Conservation (phyloP, 75 land plant species). For the Pinus albicaulis region DNA sequence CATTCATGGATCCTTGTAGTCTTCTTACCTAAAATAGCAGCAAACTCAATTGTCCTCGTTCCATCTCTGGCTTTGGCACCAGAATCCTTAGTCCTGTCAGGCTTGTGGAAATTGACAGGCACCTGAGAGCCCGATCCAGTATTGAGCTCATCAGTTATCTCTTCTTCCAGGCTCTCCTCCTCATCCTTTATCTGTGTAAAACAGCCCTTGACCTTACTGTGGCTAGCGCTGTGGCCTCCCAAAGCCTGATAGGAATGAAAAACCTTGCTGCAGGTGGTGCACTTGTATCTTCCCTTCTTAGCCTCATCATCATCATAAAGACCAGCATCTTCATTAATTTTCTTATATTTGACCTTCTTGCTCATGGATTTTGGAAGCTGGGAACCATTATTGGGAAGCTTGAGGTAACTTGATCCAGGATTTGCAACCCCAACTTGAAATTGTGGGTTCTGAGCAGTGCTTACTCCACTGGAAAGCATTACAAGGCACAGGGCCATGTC, state of each 20-base stretch:
- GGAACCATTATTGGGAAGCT: background rate
- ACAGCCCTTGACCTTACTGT: conserved; percentile 53
- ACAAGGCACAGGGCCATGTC: conserved; percentile 24
- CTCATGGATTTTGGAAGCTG: background rate
- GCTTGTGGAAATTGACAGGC: conserved; percentile 1
- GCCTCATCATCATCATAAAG: conserved; percentile 8
- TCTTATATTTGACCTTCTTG: background rate
- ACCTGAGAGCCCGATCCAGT: conserved; percentile 13
- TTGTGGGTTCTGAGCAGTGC: background rate
- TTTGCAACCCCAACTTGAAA: background rate
- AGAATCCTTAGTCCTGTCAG: background rate
- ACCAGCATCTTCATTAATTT: background rate
- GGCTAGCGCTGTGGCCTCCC: conserved; percentile 53
- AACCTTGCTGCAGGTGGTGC: conserved; percentile 37
- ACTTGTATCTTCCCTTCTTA: conserved; percentile 28
- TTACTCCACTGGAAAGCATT: conserved; percentile 15
- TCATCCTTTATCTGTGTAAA: conserved; percentile 15
- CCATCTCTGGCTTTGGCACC: no score
- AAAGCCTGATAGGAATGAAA: conserved; percentile 53
- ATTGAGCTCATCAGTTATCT: background rate
- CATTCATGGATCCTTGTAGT: conserved; percentile 38
- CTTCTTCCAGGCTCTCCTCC: no score
- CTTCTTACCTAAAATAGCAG: background rate
- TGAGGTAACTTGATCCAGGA: background rate
- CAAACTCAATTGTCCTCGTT: no score